Base-by-base conservation (phyloP, 2,329 filamentous ascomycete species). In the Colletotrichum cordylinicola region DNA sequence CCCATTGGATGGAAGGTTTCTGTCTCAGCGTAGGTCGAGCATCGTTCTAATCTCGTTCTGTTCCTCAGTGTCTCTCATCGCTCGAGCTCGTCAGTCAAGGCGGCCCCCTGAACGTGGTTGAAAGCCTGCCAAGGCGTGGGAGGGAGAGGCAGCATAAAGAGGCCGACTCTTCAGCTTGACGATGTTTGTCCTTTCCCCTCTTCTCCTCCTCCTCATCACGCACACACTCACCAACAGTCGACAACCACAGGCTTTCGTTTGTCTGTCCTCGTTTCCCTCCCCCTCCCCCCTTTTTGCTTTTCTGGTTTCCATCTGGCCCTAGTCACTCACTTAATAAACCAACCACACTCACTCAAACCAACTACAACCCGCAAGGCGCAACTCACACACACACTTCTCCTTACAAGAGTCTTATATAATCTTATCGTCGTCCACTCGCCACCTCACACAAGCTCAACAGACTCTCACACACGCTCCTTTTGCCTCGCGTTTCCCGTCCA, bases 241-340 rank as follows among this genome's bases (percentile, higher is more conserved):
- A 33, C 66, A 74, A 61, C 31, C 15, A 24, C 61, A 31, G 21
- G 66, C n/a, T 35, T 67, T 75, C 68, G 68, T 75, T 75, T 67
- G 72, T 74, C 56, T 29, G 29, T 16, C 56, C 35, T 48, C 21
- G 15, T 24, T 13, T 18, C 21, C 48, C 37, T 52, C 60, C 60
- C 60, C 29, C 52, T 37, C 67, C 35, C 31, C 8, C 15, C 37
- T 67, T 39, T 18, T 62, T 67, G 33, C 52, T 10, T 12, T 67
- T 55, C 6, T n/a, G 48, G 35, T 12, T 60, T 68, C 62, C 13
- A 18, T 52, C 70, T 65, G 56, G 70, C 73, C 69, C 39, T 21
- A 67, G 73, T 75, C 73, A 73, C 73, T 75, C 73, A 10, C 55
- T 75, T 61, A 39, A 15, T 9, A 37, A 31, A 58, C 27, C 48